phyloP scores from a whole-genome alignment of 1,139 yeast genomes.

The Zygosaccharomyces sapae region DNA sequence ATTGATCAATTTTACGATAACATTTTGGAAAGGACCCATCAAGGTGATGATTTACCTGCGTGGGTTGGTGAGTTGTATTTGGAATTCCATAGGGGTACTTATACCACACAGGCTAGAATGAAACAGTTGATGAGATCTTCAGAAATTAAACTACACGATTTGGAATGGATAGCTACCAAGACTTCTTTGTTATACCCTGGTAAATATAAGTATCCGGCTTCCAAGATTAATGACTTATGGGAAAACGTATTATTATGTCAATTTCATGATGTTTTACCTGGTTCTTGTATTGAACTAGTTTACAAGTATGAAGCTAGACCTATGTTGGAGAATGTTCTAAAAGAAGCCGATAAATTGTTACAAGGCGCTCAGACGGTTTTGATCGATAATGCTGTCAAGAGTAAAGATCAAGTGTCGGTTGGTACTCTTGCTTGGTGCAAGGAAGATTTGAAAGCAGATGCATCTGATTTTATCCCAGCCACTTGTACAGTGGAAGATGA shows the following conservation, averaged over 20 bases:
- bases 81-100: constrained; percentile 95
- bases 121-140: constrained; percentile 74
- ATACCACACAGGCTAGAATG: constrained; percentile 85
- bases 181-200: constrained; percentile 51
- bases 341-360: constrained; percentile 50
- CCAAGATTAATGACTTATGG: constrained; percentile 70
- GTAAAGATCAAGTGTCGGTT: constrained; percentile 30
- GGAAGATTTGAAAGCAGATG: neutral
- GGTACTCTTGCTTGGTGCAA: constrained; percentile 37
- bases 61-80: constrained; percentile 94
- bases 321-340: constrained; percentile 57
- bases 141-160: constrained; percentile 78
- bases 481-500: constrained; percentile 12
- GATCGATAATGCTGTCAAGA: constrained; percentile 13
- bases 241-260: constrained; percentile 85
- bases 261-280: constrained; percentile 95
- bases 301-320: constrained; percentile 89
- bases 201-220: constrained; percentile 64
- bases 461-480: constrained; percentile 8
- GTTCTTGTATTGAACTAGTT: constrained; percentile 91
- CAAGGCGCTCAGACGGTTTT: constrained; percentile 49
- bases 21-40: constrained; percentile 55
- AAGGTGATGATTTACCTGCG: constrained; percentile 67
- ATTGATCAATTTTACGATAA: constrained; percentile 76
- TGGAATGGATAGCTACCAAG: constrained; percentile 77